These are phyloP conservation scores for Hyaloperonospora brassicae DNA, from an alignment of 352 stramenopile species.

Conservation along the genomic window DNA sequence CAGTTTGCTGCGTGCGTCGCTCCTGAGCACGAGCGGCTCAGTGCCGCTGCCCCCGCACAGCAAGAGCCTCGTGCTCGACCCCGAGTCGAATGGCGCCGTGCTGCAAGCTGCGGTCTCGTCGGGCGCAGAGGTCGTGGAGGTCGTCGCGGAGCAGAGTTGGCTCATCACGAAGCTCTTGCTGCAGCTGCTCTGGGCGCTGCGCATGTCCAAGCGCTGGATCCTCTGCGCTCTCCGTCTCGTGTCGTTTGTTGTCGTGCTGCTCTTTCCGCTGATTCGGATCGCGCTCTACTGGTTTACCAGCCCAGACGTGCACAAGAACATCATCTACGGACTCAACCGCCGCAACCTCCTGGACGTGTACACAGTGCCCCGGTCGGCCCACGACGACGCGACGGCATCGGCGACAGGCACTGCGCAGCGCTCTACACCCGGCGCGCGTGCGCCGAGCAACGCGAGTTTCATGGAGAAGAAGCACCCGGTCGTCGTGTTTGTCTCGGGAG, in stretches of 20 bases:
- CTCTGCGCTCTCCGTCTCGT: constrained; percentile 55
- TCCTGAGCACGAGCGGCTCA: constrained; percentile 20
- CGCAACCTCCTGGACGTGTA: constrained; percentile 87
- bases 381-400: constrained; percentile 2
- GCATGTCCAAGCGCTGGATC: constrained; percentile 65
- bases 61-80: constrained; percentile 40
- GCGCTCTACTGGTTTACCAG: constrained; percentile 50
- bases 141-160: constrained; percentile 63
- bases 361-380: constrained; percentile 29
- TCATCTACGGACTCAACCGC: constrained; percentile 64
- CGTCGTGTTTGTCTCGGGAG: constrained; percentile 86
- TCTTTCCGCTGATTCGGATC: constrained; percentile 47
- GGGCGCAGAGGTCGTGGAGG: constrained; percentile 42
- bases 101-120: constrained; percentile 42
- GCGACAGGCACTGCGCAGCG: constrained; percentile 11
- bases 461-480: constrained; percentile 49
- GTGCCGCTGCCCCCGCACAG: constrained; percentile 28
- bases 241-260: constrained; percentile 49
- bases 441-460: constrained; percentile 13
- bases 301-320: constrained; percentile 65
- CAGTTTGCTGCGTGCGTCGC: constrained; percentile 17
- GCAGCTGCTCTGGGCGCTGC: constrained; percentile 59
- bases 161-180: constrained; percentile 62
- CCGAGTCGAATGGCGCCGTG: constrained; percentile 33
- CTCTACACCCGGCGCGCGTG: constrained; percentile 9